Conservation (phyloP, 148 eudicot species). For the Heliamphora exappendiculata region DNA sequence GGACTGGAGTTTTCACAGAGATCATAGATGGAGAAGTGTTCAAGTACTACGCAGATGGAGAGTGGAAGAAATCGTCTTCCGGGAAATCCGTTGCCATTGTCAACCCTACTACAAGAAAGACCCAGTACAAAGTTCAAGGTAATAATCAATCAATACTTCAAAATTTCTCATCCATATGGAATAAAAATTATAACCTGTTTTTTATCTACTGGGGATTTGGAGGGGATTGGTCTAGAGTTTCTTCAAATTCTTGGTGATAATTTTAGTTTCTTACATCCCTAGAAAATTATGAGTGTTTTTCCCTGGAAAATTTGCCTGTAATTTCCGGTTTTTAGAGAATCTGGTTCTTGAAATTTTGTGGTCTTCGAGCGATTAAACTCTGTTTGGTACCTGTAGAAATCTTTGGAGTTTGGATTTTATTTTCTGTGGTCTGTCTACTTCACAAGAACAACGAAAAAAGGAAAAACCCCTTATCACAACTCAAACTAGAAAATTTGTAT, state of each 20-base stretch:
- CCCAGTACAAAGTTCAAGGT: slow-evolving; percentile 96
- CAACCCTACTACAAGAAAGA: slow-evolving; percentile 83
- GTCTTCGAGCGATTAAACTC: not conserved
- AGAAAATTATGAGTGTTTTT: not conserved
- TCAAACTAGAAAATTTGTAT: too few species aligned
- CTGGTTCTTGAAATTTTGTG: not conserved
- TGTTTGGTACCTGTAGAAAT: not conserved
- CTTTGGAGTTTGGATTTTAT: too few species aligned
- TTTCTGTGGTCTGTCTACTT: too few species aligned
- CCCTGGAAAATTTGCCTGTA: not conserved
- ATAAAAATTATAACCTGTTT: too few species aligned
- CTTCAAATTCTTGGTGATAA: not conserved
- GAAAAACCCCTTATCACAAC: too few species aligned
- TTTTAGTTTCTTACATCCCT: too few species aligned
- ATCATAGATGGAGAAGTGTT: slow-evolving; percentile 75
- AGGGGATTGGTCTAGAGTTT: not conserved
- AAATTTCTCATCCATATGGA: not conserved
- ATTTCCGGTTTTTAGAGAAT: not conserved
- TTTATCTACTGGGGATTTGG: not conserved
- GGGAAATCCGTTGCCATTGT: slow-evolving; percentile 79
- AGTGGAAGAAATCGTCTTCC: slow-evolving; percentile 79
- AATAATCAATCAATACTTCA: not conserved
- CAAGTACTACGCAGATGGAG: slow-evolving; percentile 81
- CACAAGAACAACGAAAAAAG: too few species aligned
- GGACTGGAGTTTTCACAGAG: slow-evolving; percentile 60